These are phyloP conservation scores for Pouteria glomerata DNA, from an alignment of 148 eudicot species.

Conservation along the genomic window DNA sequence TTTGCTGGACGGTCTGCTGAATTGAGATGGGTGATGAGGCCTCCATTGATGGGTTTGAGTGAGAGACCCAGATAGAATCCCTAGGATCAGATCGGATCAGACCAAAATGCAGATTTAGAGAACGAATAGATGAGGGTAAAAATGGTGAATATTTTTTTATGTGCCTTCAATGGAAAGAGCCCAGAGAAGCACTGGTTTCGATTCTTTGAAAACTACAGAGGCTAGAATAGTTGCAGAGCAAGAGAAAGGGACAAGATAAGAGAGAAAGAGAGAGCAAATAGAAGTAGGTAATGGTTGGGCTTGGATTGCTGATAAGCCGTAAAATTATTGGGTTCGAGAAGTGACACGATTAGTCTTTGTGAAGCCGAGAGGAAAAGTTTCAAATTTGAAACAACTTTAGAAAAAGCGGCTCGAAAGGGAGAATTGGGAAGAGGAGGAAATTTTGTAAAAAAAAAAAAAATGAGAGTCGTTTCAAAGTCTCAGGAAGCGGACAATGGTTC, in stretches of 20 bases:
- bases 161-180: neutral
- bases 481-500: no score
- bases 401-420: no score
- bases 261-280: neutral
- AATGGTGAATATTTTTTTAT: neutral
- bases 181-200: neutral
- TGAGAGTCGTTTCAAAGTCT: no score
- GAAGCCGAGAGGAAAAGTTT: no score
- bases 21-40: conserved; percentile 32
- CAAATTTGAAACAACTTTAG: no score
- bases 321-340: no score
- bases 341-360: no score
- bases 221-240: neutral
- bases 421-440: no score
- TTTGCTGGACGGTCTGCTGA: conserved; percentile 1
- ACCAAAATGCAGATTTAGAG: neutral
- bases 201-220: neutral
- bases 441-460: no score
- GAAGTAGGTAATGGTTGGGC: no score
- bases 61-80: neutral
- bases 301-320: no score
- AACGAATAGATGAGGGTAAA: neutral
- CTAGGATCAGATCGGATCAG: neutral
- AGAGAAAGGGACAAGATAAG: neutral
- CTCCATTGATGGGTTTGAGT: conserved; percentile 27